These are phyloP conservation scores for Ophiocordyceps camponoti-saundersi DNA, from an alignment of 2,329 filamentous ascomycete species.

Conservation along the genomic window DNA sequence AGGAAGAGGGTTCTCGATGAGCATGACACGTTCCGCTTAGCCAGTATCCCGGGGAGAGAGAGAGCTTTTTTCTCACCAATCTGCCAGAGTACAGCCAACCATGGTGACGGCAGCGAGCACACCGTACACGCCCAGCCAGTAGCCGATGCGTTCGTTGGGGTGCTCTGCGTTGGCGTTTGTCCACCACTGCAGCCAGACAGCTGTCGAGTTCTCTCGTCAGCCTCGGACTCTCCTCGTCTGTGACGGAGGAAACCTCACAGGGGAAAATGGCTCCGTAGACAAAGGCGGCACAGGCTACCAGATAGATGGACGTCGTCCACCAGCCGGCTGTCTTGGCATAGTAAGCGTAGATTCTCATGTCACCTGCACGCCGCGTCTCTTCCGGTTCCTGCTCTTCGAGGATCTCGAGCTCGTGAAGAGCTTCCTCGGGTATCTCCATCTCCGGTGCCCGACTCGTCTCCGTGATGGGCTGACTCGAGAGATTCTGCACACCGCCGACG, in stretches of 20 bases:
- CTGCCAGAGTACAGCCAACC: conserved; percentile 4
- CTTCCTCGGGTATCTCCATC: conserved; percentile 5
- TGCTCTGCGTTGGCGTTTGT: conserved; percentile 5
- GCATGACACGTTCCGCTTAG: background rate
- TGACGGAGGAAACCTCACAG: conserved; percentile 2
- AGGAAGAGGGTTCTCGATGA: background rate
- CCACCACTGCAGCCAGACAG: conserved; percentile 11
- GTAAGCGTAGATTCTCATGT: conserved; percentile 6
- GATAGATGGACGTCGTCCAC: conserved; percentile 4
- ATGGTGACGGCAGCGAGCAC: conserved; percentile 4
- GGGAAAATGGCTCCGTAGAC: conserved; percentile 8
- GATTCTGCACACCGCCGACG: conserved; percentile 2
- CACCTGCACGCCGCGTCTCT: conserved; percentile 3
- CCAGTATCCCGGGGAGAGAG: background rate
- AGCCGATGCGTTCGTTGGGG: conserved; percentile 6
- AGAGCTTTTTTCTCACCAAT: conserved; percentile 3
- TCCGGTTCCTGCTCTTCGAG: conserved; percentile 3
- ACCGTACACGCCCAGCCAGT: conserved; percentile 8
- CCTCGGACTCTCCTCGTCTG: background rate
- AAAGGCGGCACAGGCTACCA: conserved; percentile 5
- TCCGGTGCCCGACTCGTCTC: background rate
- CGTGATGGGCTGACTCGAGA: conserved; percentile 1
- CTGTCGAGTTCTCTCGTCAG: conserved; percentile 1
- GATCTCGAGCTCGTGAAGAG: conserved; percentile 5
- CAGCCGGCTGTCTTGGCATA: conserved; percentile 6